A percentile compares a stretch with the other conserved stretches of the same genome.
These are phyloP conservation scores for Wickerhamomyces sydowiorum DNA, from an alignment of 805 yeast species.

Conservation along the genomic window DNA sequence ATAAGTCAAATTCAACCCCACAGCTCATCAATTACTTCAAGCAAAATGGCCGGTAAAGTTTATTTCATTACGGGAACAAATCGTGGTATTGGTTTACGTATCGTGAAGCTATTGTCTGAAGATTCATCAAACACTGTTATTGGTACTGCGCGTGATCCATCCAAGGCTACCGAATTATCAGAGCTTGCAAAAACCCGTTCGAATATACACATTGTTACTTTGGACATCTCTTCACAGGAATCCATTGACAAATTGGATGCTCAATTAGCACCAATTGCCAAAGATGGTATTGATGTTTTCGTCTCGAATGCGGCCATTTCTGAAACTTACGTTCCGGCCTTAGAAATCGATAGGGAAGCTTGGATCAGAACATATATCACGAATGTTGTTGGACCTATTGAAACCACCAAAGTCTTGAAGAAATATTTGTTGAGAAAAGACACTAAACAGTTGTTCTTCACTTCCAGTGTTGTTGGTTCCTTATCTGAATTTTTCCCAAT, in stretches of 20 bases:
- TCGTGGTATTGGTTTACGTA: background rate
- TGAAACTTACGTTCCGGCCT: background rate
- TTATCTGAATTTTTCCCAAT: constrained; percentile 12
- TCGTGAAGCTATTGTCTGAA: background rate
- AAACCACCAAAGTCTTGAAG: constrained; percentile 10
- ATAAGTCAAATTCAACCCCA: too few species aligned
- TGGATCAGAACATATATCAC: constrained; percentile 9
- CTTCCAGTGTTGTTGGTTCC: constrained; percentile 24
- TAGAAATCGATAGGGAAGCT: constrained; percentile 1
- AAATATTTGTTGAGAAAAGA: constrained; percentile 14
- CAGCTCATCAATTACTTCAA: too few species aligned
- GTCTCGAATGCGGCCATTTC: constrained; percentile 19
- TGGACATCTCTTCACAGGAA: constrained; percentile 13
- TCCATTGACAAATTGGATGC: constrained; percentile 5
- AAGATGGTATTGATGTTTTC: constrained; percentile 18
- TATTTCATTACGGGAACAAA: background rate
- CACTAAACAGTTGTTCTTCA: constrained; percentile 20
- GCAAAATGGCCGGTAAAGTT: too few species aligned
- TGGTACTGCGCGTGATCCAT: constrained; percentile 6
- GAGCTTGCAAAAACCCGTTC: constrained; percentile 2
- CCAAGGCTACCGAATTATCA: constrained; percentile 5
- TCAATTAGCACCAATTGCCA: constrained; percentile 2
- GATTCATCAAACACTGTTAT: background rate
- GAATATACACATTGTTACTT: constrained; percentile 17
- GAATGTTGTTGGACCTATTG: constrained; percentile 19